Base-by-base conservation (phyloP, 2,329 filamentous ascomycete species). In the Lomentospora prolificans region DNA sequence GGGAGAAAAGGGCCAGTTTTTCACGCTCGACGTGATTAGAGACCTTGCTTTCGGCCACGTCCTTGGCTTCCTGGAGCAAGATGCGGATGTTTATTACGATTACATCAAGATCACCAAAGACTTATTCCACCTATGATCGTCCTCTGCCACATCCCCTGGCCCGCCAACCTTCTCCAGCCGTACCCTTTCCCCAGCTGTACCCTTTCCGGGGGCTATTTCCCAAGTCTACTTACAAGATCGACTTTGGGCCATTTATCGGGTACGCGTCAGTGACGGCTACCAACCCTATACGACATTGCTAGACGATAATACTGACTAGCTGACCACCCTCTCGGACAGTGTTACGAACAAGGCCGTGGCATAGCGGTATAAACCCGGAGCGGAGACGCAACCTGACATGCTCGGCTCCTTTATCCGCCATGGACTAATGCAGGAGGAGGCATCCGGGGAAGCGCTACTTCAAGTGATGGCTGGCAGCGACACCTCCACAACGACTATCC, bases 11-110 rank as follows among this genome's bases (percentile, higher is more conserved):
- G 70, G 72, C 3, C 75, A 79, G 46, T 81, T 71, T 66, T 75
- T 82, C 55, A 79, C 78, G 0, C 66, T 82, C 4, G 80, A 83
- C 57, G 73, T 80, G 36, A 79, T 84, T 59, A 77, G 72, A 30
- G 72, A 74, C 48, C 63, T 83, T 4, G 75, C 75, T 0, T 76
- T 81, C 48, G 79, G 79, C 9, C 61, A 75, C 51, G 63, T 71
- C 0, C 78, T 80, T 58, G 77, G 77, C 12, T 76, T 75, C 59
- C 61, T 80, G 0, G 69, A 70, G n/a, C 61, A 67, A 4, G 74
- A 81, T 60, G 63, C 66, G 2, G 77, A 81, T 58, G 68, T 74
- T 0, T 75, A n/a, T n/a, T n/a, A 74, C 60, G 71, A 70, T 52
- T 79, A 77, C 61, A 72, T 79, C 53, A 64, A 69, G 52, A 75